Evolutionary conservation across 805 yeast genomes (phyloP).

Genomic region (Starmerella ratchasimensis): DNA sequence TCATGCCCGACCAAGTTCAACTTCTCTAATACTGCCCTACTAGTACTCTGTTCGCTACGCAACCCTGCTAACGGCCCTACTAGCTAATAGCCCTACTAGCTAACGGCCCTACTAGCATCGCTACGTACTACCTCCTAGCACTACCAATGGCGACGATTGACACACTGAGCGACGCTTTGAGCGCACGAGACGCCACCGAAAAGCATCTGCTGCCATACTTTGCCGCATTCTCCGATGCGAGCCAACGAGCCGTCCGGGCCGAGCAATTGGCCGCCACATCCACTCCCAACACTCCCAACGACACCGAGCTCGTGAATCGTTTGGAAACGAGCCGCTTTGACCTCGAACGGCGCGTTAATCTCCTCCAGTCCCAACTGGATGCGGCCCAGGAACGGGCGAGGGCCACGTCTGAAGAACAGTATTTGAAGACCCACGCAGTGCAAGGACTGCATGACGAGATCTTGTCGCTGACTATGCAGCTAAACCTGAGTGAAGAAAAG

Average conservation of each 20-base stretch:
- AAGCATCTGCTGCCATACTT: conserved; percentile 9
- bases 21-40: too few species aligned
- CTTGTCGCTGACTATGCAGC: conserved; percentile 46
- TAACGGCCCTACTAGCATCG: too few species aligned
- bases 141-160: conserved; percentile 1
- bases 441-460: conserved; percentile 56
- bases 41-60: too few species aligned
- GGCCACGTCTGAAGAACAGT: conserved; percentile 20
- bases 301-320: conserved; percentile 6
- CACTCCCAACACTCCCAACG: neutral
- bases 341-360: conserved; percentile 23
- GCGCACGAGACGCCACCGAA: conserved; percentile 10
- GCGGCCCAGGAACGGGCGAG: conserved; percentile 16
- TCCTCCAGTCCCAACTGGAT: conserved; percentile 21
- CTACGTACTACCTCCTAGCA: too few species aligned
- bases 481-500: conserved; percentile 31
- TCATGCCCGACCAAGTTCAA: too few species aligned
- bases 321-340: conserved; percentile 22
- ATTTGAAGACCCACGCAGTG: conserved; percentile 39
- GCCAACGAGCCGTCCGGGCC: conserved; percentile 14
- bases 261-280: conserved; percentile 1
- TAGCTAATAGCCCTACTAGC: too few species aligned
- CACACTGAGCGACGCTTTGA: neutral
- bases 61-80: too few species aligned
- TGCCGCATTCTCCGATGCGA: conserved; percentile 19